Evolutionary conservation across 768 basidiomycete species (phyloP), one percentile per base, ranked within the genome.

Genomic region (Suillus sp.): DNA sequence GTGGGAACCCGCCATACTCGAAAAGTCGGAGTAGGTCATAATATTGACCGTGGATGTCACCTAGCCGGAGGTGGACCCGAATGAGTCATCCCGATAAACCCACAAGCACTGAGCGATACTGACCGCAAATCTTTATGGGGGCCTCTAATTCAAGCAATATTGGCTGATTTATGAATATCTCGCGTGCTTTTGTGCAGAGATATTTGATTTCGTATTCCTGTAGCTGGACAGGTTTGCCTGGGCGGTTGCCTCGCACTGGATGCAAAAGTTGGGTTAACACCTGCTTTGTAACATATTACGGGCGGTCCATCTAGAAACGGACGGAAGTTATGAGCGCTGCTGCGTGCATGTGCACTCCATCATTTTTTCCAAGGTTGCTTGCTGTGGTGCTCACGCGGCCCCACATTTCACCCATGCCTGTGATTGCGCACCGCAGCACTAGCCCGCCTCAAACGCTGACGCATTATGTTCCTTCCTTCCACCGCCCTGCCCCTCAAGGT

Each of bases 121-220:
- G 68, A 96, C 96, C 96, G 75, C 97, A 99, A 77, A 99, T 99
- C 88, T 99, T 99, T 82, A 99, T 99, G 70, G 96, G 96, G 59
- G 96, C 97, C 78, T 99, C 97, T 69, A 99, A 83, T 80, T 99
- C 96, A 77, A 99, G 85, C 65, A 99, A 82, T 76, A 99, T 98
- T 66, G 96, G 96, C 77, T 99, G 96, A 79, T 93, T 93, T 80
- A 99, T 98, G 82, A 99, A 98, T 75, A 99, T 98, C 80, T 99
- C 97, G 69, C 96, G 85, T 59, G 96, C 96, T 83, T 94, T 97
- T 74, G 95, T 97, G 83, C 96, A 99, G 67, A 99, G 86, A 78
- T 96, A 95, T 78, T 95, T 96, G 86, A 99, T 99, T 83, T 99
- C 96, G 82, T 96, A 97, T 79, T 99, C 96, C 75, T 95, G 92